Base-by-base conservation (phyloP, 1,284 basidiomycete genomes). In the Schizophyllum amplum region DNA sequence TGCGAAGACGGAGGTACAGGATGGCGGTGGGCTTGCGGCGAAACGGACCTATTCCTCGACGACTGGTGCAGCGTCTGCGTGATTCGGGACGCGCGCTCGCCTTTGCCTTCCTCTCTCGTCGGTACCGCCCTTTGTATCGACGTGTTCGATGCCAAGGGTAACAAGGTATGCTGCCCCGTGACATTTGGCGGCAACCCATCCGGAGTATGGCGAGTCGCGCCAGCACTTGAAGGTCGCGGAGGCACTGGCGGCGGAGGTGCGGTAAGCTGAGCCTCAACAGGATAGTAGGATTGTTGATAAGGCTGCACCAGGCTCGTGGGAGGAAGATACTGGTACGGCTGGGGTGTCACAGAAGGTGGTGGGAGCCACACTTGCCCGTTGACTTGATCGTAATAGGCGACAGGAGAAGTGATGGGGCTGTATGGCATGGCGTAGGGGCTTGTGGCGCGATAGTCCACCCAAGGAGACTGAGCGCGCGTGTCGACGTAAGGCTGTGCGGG, bases 21-120 rank as follows among this genome's bases (percentile, higher is more conserved):
- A 52, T 52, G 61, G 47, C 56, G 61, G 55, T 57, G 61, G 33
- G 24, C 54, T 24, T 65, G 66, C 23, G 86, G 87, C 24, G 86
- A 88, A 23, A 80, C 79, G 0, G 82, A 82, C 42, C 80, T 78
- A 59, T 80, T 72, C 17, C 85, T 73, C 25, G 81, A 81, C 7
- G 79, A 76, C 53, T 77, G 68, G 53, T 79, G 78, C 11, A 88
- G 69, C 61, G 86, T 84, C 52, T 78, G 76, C 22, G 85, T 71
- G 49, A 85, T 75, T 20, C 83, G 75, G 4, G 78, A 77, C 20
- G 84, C 80, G 20, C 78, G 76, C 55, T 78, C 75, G 27, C 84
- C 86, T 65, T 84, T 83, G 51, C 82, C 82, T 64, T 82, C 80
- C 64, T 81, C 77, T 3, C 72, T 70, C 49, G 77, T 73, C 24